Conservation (phyloP, 2,329 filamentous ascomycete species). For the Colletotrichum orbiculare region DNA sequence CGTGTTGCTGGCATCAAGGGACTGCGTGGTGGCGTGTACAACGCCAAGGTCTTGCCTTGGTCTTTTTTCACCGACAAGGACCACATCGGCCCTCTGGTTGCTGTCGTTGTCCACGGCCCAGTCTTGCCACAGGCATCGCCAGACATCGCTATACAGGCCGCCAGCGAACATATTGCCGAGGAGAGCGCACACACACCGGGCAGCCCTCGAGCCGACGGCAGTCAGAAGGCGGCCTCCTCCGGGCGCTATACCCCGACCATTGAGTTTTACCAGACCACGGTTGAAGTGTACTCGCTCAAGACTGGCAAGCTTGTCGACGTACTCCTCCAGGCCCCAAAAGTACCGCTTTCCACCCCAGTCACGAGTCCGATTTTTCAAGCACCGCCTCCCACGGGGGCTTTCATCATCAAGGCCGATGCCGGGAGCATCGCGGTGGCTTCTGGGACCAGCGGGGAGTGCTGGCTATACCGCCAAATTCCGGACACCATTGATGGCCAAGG, state of each 20-base stretch:
- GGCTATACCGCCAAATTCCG: constrained; percentile 72
- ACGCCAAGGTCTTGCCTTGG: constrained; percentile 86
- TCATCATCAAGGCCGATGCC: constrained; percentile 78
- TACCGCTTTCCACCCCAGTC: constrained; percentile 67
- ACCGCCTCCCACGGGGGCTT: constrained; percentile 76
- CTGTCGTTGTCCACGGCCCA: constrained; percentile 83
- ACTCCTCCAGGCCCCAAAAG: constrained; percentile 76
- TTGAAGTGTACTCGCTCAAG: constrained; percentile 88
- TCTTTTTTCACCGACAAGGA: constrained; percentile 64
- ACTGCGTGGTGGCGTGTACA: constrained; percentile 80
- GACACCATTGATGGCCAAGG: constrained; percentile 54
- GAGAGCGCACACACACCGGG: constrained; percentile 55
- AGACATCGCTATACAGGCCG: constrained; percentile 48
- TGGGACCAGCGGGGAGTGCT: constrained; percentile 87
- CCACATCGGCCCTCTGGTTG: constrained; percentile 77
- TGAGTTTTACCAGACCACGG: constrained; percentile 83
- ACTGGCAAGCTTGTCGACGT: constrained; percentile 78
- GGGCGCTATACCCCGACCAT: constrained; percentile 53
- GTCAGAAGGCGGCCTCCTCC: constrained; percentile 50
- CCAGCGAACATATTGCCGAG: constrained; percentile 51
- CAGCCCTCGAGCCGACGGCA: constrained; percentile 53
- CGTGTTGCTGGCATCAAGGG: constrained; percentile 78
- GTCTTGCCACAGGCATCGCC: constrained; percentile 59
- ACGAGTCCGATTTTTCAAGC: constrained; percentile 73
- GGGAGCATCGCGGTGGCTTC: constrained; percentile 81